These are phyloP conservation scores for Trichocomaceae sp. DNA, from an alignment of 2,329 filamentous ascomycete species.

Conservation along the genomic window DNA sequence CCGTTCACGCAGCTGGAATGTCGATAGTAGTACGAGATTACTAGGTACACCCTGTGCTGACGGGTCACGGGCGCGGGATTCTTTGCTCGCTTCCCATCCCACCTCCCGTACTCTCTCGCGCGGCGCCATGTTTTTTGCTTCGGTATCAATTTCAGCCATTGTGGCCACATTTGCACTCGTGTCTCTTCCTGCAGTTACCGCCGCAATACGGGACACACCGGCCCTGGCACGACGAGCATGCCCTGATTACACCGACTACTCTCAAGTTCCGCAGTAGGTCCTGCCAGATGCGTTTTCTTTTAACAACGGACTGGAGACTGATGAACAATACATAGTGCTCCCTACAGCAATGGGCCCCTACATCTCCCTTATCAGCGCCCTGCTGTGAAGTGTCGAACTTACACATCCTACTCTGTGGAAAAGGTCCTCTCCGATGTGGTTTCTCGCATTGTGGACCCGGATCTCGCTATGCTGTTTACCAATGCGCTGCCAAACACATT, in stretches of 20 bases:
- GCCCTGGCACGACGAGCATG: slow-evolving; percentile 44
- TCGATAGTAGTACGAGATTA: too few relatives aligned
- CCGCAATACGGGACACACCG: slow-evolving; percentile 20
- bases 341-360: slow-evolving; percentile 72
- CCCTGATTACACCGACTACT: slow-evolving; percentile 60
- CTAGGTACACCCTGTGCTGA: too few relatives aligned
- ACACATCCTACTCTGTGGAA: slow-evolving; percentile 79
- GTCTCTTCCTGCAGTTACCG: slow-evolving; percentile 7
- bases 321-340: slow-evolving; percentile 50
- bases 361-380: slow-evolving; percentile 82
- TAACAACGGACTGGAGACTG: background rate
- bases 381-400: slow-evolving; percentile 73
- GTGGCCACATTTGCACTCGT: slow-evolving; percentile 10
- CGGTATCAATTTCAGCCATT: slow-evolving; percentile 13
- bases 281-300: background rate
- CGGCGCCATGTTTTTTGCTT: slow-evolving; percentile 1
- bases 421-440: slow-evolving; percentile 79
- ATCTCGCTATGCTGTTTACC: slow-evolving; percentile 86
- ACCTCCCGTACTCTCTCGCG: background rate
- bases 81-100: background rate
- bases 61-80: too few relatives aligned
- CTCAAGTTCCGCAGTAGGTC: slow-evolving; percentile 54
- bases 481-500: slow-evolving; percentile 91
- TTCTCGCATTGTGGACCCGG: slow-evolving; percentile 70
- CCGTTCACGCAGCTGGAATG: too few relatives aligned